Conservation (phyloP, 140 eudicot genomes). For the Anethum foeniculum region DNA sequence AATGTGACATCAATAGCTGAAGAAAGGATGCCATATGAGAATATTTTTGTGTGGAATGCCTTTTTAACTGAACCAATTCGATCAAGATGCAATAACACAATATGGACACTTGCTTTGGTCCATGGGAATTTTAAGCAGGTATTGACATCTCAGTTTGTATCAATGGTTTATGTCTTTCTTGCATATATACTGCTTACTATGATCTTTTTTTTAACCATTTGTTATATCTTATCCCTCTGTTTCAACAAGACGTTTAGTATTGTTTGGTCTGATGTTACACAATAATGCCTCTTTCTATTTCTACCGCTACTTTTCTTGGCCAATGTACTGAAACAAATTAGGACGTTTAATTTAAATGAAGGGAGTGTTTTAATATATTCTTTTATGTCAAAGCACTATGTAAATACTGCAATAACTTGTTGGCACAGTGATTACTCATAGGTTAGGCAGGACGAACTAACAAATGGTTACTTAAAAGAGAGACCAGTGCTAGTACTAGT, state of each 20-base stretch:
- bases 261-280: background rate
- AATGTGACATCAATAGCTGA: conserved; percentile 58
- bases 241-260: background rate
- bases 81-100: conserved; percentile 70
- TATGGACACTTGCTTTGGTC: conserved; percentile 88
- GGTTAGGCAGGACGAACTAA: background rate
- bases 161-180: background rate
- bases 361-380: background rate
- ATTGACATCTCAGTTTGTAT: conserved; percentile 5
- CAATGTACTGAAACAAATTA: background rate
- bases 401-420: background rate
- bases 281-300: background rate
- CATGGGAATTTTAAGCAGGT: conserved; percentile 98
- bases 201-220: background rate
- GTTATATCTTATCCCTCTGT: background rate
- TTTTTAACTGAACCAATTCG: conserved; percentile 72
- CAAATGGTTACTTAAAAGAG: background rate
- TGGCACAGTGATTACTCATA: background rate
- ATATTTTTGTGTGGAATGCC: conserved; percentile 92
- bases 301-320: background rate
- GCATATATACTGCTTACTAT: background rate
- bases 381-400: background rate
- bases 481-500: background rate
- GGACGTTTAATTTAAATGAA: background rate
- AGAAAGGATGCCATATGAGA: conserved; percentile 76